phyloP scores from a whole-genome alignment of 1,284 basidiomycete species.

The Fistulina hepatica region DNA sequence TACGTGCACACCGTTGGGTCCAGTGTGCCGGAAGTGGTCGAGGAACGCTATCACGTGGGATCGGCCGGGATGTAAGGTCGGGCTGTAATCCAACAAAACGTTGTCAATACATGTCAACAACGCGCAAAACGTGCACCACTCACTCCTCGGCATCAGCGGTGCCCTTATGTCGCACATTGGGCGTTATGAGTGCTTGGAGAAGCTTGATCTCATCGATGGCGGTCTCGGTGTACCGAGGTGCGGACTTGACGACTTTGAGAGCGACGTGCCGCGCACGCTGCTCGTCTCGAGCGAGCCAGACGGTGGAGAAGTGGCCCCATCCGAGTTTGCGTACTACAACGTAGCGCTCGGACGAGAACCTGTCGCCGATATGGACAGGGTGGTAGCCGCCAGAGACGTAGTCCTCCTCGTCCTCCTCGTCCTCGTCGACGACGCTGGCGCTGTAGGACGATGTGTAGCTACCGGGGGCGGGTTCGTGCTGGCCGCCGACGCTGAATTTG shows the following conservation, averaged over 20 bases:
- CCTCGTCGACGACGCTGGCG: too few species aligned
- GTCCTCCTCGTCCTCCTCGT: constrained; percentile 74
- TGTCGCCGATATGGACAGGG: constrained; percentile 91
- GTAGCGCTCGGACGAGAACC: constrained; percentile 84
- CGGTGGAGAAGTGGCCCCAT: constrained; percentile 96
- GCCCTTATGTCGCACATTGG: constrained; percentile 65
- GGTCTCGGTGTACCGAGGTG: constrained; percentile 94
- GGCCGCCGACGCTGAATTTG: too few species aligned
- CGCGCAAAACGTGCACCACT: constrained; percentile 55
- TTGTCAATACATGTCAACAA: too few species aligned
- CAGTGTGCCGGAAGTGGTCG: constrained; percentile 94
- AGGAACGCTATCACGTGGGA: constrained; percentile 92
- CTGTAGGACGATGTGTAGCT: too few species aligned
- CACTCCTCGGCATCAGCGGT: constrained; percentile 37
- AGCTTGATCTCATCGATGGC: constrained; percentile 99
- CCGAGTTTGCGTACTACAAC: constrained; percentile 91
- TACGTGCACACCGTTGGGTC: constrained; percentile 94
- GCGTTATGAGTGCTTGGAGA: constrained; percentile 87
- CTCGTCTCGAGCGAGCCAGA: constrained; percentile 84
- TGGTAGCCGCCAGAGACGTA: constrained; percentile 92
- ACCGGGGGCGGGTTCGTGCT: too few species aligned
- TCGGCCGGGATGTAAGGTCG: constrained; percentile 52
- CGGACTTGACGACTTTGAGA: constrained; percentile 98
- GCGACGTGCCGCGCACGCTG: constrained; percentile 87
- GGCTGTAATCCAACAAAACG: too few species aligned